Base-by-base conservation (phyloP, 2,329 filamentous ascomycete genomes). In the Cyphellophora attinorum region DNA sequence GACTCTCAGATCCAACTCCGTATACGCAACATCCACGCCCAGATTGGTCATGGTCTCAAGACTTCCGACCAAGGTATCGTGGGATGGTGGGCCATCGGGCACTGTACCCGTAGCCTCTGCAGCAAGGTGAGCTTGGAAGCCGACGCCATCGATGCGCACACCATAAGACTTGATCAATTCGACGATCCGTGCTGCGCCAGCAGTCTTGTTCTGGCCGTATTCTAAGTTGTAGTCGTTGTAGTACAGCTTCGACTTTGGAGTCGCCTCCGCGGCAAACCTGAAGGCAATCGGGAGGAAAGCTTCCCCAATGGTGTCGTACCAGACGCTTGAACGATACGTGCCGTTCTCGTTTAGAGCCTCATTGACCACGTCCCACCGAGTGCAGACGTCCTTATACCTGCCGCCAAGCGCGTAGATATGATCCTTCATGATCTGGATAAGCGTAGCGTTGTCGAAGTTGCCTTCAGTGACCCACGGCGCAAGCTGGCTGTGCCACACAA, bases 261-360 rank as follows among this genome's bases (percentile, higher is more conserved):
- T 80, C 11, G 76, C 79, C 6, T 65, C 65, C 34, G 72, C 70
- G 13, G 81, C 81, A 10, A 80, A 73, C 33, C 72, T 65, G 60
- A 85, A 85, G 23, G 80, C 80, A 48, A 81, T 79, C 14, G 64
- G 62, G 34, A 85, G 73, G 51, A 79, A 84, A 54, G 72, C 70
- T 59, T 83, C 79, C 29, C 80, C 79, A 4, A 85, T 68, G 2
- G 84, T 72, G 17, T 72, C 67, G 48, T 65, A 79, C 62, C 81
- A 85, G 47, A 82, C 75, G 6, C 67, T 72, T 17, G 59, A 48
- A 29, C 79, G 74, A 35, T 80, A 61, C 3, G 53, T 60, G 23
- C 76, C 78, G 48, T 76, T 65, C 46, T 80, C 73, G 5, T 55
- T 48, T 42, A 60, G 57, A 33, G 58, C 50, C 54, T 18, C 51